Conservation (phyloP, 1,139 yeast species). For the Kazachstania sp. region DNA sequence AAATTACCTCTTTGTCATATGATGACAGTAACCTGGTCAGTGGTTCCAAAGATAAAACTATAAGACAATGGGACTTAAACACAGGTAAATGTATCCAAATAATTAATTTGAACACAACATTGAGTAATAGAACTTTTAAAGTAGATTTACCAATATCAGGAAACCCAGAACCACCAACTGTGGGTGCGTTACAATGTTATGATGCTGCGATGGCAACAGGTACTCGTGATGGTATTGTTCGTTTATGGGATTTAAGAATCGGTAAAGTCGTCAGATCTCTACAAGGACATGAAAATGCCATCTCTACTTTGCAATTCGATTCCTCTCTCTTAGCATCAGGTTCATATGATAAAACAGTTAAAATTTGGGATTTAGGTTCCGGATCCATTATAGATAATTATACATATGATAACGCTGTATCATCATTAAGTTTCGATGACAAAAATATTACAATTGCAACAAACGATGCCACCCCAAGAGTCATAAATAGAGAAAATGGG, state of each 20-base stretch:
- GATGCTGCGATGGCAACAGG: slow-evolving; percentile 73
- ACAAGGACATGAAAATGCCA: slow-evolving; percentile 63
- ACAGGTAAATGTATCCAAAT: slow-evolving; percentile 48
- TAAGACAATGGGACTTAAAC: slow-evolving; percentile 78
- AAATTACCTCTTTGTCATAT: slow-evolving; percentile 52
- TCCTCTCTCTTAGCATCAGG: slow-evolving; percentile 56
- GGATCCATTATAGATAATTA: slow-evolving; percentile 55
- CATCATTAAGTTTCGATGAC: slow-evolving; percentile 47
- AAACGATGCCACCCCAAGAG: slow-evolving; percentile 37
- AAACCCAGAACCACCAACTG: slow-evolving; percentile 15
- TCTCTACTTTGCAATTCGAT: slow-evolving; percentile 62
- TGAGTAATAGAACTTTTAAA: slow-evolving; percentile 1
- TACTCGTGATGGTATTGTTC: slow-evolving; percentile 63
- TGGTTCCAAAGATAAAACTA: slow-evolving; percentile 84
- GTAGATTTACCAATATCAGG: too few species aligned
- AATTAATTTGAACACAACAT: slow-evolving; percentile 21
- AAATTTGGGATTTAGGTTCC: slow-evolving; percentile 66
- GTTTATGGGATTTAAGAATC: slow-evolving; percentile 67
- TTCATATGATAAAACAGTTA: slow-evolving; percentile 52
- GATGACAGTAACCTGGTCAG: slow-evolving; percentile 57
- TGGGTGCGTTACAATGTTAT: slow-evolving; percentile 39
- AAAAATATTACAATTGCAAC: slow-evolving; percentile 45
- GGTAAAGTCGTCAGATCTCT: slow-evolving; percentile 61
- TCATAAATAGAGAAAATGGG: slow-evolving; percentile 47
- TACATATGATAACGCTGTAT: slow-evolving; percentile 46